Conservation (phyloP, 2,329 filamentous ascomycete genomes). For the Exophiala sideris region DNA sequence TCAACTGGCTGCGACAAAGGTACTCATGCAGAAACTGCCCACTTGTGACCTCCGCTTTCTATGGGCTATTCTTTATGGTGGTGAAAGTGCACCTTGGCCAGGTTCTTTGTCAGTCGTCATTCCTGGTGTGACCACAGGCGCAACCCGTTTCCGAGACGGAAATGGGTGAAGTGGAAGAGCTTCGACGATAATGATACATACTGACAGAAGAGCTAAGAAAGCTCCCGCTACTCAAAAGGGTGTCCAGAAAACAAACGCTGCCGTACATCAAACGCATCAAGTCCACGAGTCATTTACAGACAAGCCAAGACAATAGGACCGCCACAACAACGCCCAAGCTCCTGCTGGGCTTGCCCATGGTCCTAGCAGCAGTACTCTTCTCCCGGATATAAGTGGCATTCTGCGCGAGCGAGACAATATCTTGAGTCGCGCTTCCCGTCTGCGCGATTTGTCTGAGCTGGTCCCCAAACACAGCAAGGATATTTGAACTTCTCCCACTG, state of each 20-base stretch:
- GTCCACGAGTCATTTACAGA: not conserved
- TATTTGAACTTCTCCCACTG: constrained; percentile 33
- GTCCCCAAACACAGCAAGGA: constrained; percentile 29
- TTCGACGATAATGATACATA: not conserved
- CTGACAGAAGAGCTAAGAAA: not conserved
- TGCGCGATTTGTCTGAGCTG: constrained; percentile 27
- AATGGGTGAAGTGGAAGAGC: not conserved
- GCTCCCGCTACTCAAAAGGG: not conserved
- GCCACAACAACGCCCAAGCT: constrained; percentile 15
- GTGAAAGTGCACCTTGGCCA: constrained; percentile 20
- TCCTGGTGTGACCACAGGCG: constrained; percentile 15
- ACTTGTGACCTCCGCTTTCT: constrained; percentile 21
- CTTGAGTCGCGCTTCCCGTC: constrained; percentile 23
- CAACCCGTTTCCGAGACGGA: not conserved
- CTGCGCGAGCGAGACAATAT: constrained; percentile 23
- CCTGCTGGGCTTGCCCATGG: constrained; percentile 1
- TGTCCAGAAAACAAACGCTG: not conserved
- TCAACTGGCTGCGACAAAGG: constrained; percentile 18
- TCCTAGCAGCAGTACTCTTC: constrained; percentile 8
- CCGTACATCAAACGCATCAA: not conserved
- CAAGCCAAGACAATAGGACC: constrained; percentile 16
- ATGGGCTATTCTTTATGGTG: constrained; percentile 24
- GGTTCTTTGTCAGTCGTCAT: constrained; percentile 17
- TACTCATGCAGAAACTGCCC: constrained; percentile 23
- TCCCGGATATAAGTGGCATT: constrained; percentile 21